Base-by-base conservation (phyloP, 1,284 basidiomycete genomes). In the Marasmius sp. region DNA sequence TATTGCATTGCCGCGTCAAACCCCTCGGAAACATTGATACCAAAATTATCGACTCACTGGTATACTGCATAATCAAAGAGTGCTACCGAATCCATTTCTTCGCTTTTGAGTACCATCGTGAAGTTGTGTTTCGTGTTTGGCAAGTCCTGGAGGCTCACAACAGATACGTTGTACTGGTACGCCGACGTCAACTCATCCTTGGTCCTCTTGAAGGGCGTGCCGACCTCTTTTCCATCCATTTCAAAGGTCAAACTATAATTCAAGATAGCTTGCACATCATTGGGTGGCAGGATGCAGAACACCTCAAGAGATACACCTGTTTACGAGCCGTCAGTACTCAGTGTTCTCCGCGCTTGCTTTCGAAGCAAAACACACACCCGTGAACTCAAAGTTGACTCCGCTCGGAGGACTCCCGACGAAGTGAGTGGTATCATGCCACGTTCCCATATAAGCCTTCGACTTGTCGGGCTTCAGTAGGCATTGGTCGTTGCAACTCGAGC, bases 381-480 rank as follows among this genome's bases (percentile, higher is more conserved):
- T 53, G 34, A 53, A 53, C 7, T 53, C 16, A 18, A 53, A 36
- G 12, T 53, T 33, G 11, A 53, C 11, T 53, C 16, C 51, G 6
- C 33, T 37, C 8, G 27, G 34, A 34, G 22, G 3, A 3, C 9
- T 37, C n/a, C 14, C 33, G 10, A 12, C 9, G 16, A 53, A 37
- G 51, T 53, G 34, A 36, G 51, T 53, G 33, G 34, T 36, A 53
- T 53, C 51, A 53, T 53, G 51, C 51, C 51, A 53, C n/a, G 51
- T 53, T 2, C 51, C 51, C 34, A 36, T 33, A 18, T 36, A 53
- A 16, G 51, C 51, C 36, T 53, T 53, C 11, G 51, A 33, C 33
- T 27, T 16, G 51, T 53, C 51, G 3, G 51, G 51, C 34, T 53
- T 53, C 33, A 53, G 34, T 11, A 5, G 3, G 18, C 51, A 53